phyloP scores from a whole-genome alignment of 768 basidiomycete genomes.

The Auriscalpium vulgare region DNA sequence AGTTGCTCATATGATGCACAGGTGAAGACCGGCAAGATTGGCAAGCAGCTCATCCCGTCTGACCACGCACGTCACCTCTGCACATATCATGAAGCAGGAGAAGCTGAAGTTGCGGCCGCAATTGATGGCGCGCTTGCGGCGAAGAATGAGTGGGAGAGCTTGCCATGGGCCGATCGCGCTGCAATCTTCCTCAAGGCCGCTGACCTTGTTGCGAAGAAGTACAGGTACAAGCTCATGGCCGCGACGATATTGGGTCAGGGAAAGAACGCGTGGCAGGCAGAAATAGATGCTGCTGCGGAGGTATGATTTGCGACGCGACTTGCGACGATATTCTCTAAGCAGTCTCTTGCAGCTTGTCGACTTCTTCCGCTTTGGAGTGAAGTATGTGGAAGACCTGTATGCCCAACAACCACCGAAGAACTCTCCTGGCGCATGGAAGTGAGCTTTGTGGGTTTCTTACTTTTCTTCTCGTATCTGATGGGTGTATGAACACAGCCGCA shows the following conservation, averaged over 20 bases:
- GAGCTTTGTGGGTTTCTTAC: slow-evolving; percentile 26
- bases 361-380: slow-evolving; percentile 95
- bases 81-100: slow-evolving; percentile 83
- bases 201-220: slow-evolving; percentile 92
- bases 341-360: slow-evolving; percentile 55
- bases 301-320: slow-evolving; percentile 30
- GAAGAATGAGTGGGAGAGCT: slow-evolving; percentile 82
- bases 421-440: slow-evolving; percentile 90
- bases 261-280: slow-evolving; percentile 99
- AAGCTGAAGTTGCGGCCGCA: slow-evolving; percentile 63
- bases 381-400: slow-evolving; percentile 95
- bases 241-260: slow-evolving; percentile 98
- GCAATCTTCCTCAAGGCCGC: slow-evolving; percentile 98
- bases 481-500: slow-evolving; percentile 49
- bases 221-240: slow-evolving; percentile 89
- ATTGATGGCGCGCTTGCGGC: slow-evolving; percentile 85
- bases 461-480: not conserved
- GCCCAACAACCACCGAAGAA: slow-evolving; percentile 85
- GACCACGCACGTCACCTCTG: slow-evolving; percentile 79
- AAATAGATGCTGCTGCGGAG: slow-evolving; percentile 99
- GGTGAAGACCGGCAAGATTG: slow-evolving; percentile 76
- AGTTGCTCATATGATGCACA: slow-evolving; percentile 19
- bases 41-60: slow-evolving; percentile 78
- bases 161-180: slow-evolving; percentile 96
- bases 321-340: too few species aligned